phyloP scores from a whole-genome alignment of 140 eudicot species.

The Bidens hawaiensis region DNA sequence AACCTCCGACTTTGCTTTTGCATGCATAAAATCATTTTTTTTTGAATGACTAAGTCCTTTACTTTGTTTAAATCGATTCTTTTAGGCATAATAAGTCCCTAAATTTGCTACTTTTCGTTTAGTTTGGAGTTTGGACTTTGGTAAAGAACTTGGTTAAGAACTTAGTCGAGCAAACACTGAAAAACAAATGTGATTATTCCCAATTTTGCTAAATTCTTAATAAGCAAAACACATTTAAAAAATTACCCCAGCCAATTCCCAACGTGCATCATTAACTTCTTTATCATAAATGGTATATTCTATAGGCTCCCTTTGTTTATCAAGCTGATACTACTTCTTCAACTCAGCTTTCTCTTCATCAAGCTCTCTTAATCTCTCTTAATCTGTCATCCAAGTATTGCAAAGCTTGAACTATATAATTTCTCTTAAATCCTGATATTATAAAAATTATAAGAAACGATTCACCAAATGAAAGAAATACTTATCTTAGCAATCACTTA shows the following conservation, averaged over 20 bases:
- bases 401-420: slow-evolving; percentile 91
- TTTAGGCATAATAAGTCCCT: too few species aligned
- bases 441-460: slow-evolving; percentile 13
- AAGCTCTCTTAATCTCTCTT: too few species aligned
- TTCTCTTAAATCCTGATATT: slow-evolving; percentile 74
- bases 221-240: background rate
- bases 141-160: background rate
- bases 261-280: slow-evolving; percentile 74
- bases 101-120: background rate
- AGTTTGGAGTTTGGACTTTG: background rate
- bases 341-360: slow-evolving; percentile 95
- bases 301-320: slow-evolving; percentile 82
- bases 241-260: slow-evolving; percentile 62
- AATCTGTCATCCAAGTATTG: slow-evolving; percentile 97
- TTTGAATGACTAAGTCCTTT: background rate
- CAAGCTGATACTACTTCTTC: slow-evolving; percentile 86
- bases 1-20: too few species aligned
- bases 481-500: slow-evolving; percentile 28
- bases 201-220: too few species aligned
- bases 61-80: background rate
- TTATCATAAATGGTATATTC: too few species aligned
- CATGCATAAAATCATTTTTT: background rate
- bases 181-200: too few species aligned
- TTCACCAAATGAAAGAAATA: too few species aligned
- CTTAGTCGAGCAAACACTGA: too few species aligned